phyloP scores from a whole-genome alignment of 2,329 filamentous ascomycete genomes.

The Hyphodiscus sp. region DNA sequence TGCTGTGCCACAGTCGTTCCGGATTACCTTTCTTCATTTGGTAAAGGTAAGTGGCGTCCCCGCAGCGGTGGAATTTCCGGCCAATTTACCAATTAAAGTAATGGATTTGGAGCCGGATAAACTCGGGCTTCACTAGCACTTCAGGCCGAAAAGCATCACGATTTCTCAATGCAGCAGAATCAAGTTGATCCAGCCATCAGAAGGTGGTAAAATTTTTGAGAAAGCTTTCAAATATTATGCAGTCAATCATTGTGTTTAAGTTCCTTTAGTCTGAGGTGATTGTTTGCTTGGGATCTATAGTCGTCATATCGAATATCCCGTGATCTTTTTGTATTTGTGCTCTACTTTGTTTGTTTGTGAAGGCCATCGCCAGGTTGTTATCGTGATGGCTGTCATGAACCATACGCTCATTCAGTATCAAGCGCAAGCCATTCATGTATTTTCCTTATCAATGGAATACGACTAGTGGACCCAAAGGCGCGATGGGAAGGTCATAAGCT shows the following conservation, averaged over 20 bases:
- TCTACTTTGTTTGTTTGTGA: not conserved
- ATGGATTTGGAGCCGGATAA: not conserved
- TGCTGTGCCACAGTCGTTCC: not conserved
- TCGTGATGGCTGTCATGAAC: not conserved
- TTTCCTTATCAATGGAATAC: conserved; percentile 20
- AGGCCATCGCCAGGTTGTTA: not conserved
- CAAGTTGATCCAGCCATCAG: not conserved
- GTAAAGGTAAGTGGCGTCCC: not conserved
- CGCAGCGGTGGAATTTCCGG: conserved; percentile 2
- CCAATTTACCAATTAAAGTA: conserved; percentile 2
- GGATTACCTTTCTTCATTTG: not conserved
- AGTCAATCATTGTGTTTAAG: not conserved
- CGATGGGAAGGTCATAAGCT: conserved; percentile 9
- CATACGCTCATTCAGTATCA: not conserved
- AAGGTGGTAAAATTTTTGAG: not conserved
- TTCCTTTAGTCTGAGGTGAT: not conserved
- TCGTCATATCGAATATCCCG: not conserved
- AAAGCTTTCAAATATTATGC: not conserved
- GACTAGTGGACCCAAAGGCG: conserved; percentile 7
- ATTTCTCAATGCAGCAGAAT: not conserved
- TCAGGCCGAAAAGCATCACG: conserved; percentile 1
- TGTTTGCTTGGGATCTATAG: not conserved
- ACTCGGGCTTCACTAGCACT: not conserved
- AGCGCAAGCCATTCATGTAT: not conserved
- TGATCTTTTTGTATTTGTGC: not conserved